These are phyloP conservation scores for Avena eriantha DNA, from an alignment of 176 grass and related monocot species.

Conservation along the genomic window DNA sequence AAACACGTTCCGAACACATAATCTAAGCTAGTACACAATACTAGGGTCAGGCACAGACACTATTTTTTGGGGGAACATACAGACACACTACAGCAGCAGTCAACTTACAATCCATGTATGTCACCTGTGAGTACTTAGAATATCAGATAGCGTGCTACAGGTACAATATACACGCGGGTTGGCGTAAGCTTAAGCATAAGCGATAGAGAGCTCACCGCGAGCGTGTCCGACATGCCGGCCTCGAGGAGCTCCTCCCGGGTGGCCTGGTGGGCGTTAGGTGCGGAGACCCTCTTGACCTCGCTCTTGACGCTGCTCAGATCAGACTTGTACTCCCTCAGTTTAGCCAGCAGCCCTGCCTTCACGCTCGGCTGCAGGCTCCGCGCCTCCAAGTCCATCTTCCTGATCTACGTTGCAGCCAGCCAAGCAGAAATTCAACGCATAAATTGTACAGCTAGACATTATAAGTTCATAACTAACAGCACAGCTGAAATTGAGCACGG, in stretches of 20 bases:
- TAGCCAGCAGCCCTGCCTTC: conserved; percentile 67
- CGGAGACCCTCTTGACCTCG: conserved; percentile 70
- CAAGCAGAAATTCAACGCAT: background rate
- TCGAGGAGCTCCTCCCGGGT: conserved; percentile 84
- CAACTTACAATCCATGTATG: background rate
- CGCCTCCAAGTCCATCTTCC: conserved; percentile 89
- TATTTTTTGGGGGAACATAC: background rate
- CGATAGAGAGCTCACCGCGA: conserved; percentile 53
- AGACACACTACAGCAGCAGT: background rate
- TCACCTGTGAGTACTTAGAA: background rate
- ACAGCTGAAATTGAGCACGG: background rate
- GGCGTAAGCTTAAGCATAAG: background rate
- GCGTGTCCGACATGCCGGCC: conserved; percentile 64
- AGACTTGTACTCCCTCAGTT: conserved; percentile 88
- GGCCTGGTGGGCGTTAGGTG: conserved; percentile 60
- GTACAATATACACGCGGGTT: background rate
- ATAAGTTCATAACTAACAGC: background rate
- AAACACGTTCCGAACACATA: background rate
- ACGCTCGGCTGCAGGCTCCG: conserved; percentile 80
- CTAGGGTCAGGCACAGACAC: background rate
- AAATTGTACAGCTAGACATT: background rate
- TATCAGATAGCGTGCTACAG: background rate
- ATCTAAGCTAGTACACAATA: background rate
- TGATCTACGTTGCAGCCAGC: conserved; percentile 40
- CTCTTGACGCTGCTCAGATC: conserved; percentile 74